phyloP scores from a whole-genome alignment of 2,329 filamentous ascomycete species.

The Chalaropsis ovoidea region DNA sequence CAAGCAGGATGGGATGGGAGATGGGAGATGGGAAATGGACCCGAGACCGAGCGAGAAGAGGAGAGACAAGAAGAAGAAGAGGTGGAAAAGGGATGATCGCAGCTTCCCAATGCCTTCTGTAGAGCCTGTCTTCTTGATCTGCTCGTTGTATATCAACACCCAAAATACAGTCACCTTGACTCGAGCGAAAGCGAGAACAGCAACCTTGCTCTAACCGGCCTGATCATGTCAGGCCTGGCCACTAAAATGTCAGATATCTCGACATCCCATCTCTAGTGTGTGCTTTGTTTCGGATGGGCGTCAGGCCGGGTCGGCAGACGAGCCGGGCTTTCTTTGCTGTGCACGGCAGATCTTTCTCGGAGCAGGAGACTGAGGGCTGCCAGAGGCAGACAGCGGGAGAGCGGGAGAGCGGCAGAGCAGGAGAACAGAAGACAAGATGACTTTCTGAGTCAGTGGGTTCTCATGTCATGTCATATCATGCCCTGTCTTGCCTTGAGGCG shows the following conservation, averaged over 20 bases:
- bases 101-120: too few relatives aligned
- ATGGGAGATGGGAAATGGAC: too few relatives aligned
- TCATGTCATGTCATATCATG: background rate
- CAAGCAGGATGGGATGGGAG: background rate
- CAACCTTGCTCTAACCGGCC: too few relatives aligned
- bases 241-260: background rate
- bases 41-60: conserved; percentile 1
- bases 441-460: too few relatives aligned
- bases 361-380: too few relatives aligned
- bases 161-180: too few relatives aligned
- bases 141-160: too few relatives aligned
- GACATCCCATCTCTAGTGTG: background rate
- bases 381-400: background rate
- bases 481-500: background rate
- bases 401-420: background rate
- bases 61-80: background rate
- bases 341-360: background rate
- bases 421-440: background rate
- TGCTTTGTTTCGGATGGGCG: background rate
- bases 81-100: background rate
- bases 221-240: background rate
- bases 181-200: too few relatives aligned
- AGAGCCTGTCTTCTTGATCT: too few relatives aligned
- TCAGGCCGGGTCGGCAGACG: background rate
- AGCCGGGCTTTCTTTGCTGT: background rate